These are phyloP conservation scores for Xylaria sp. DNA, from an alignment of 2,329 filamentous ascomycete genomes.

Conservation along the genomic window DNA sequence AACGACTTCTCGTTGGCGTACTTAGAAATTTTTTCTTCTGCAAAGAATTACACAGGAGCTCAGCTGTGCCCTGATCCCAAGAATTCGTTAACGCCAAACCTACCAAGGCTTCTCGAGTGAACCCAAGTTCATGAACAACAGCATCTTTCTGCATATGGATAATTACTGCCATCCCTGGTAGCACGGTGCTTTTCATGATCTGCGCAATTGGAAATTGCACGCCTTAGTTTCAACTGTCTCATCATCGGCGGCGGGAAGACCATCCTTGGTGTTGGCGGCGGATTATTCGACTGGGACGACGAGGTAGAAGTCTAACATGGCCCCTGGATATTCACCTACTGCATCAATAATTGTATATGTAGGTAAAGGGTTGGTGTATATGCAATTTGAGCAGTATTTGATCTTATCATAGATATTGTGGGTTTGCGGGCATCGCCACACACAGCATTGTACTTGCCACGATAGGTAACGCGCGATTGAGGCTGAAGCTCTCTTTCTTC, in stretches of 20 bases:
- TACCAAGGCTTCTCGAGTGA: background rate
- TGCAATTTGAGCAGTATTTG: background rate
- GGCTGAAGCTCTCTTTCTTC: conserved; percentile 30
- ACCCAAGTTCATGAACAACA: background rate
- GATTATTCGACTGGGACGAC: too few relatives aligned
- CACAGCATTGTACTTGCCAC: conserved; percentile 1
- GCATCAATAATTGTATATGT: too few relatives aligned
- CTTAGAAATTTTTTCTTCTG: background rate
- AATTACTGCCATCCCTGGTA: background rate
- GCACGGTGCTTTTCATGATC: background rate
- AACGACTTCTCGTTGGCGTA: too few relatives aligned
- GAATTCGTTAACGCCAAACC: background rate
- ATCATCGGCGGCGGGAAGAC: too few relatives aligned
- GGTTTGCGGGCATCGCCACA: conserved; percentile 8
- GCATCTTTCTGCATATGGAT: background rate
- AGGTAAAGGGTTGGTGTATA: too few relatives aligned
- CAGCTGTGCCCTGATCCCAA: background rate
- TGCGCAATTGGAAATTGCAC: too few relatives aligned
- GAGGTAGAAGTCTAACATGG: too few relatives aligned
- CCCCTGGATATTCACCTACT: too few relatives aligned
- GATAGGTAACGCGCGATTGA: background rate
- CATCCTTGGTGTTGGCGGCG: too few relatives aligned
- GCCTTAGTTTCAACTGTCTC: too few relatives aligned
- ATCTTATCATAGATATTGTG: background rate
- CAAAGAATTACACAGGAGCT: background rate